Conservation (phyloP, 192 early-diverging fungal genomes). For the Umbelopsis sp. region DNA sequence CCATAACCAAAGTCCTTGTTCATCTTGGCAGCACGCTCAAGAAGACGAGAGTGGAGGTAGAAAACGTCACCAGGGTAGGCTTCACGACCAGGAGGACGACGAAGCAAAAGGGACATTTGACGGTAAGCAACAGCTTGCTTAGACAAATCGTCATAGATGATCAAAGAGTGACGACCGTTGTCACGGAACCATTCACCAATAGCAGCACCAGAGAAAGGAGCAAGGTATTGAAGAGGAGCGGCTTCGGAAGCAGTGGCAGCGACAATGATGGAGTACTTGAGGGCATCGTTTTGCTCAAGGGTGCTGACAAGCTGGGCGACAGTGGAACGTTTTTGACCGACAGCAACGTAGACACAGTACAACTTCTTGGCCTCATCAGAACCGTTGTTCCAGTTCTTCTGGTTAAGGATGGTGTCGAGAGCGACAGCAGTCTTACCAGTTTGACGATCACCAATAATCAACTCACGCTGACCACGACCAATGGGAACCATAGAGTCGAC, state of each 20-base stretch:
- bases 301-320: conserved; percentile 99
- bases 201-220: conserved; percentile 97
- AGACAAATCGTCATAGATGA: conserved; percentile 99
- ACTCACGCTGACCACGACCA: conserved; percentile 99
- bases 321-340: conserved; percentile 99
- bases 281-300: conserved; percentile 95
- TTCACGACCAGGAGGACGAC: conserved; percentile 99
- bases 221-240: conserved; percentile 97
- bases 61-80: conserved; percentile 99
- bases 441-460: conserved; percentile 99
- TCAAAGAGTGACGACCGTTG: conserved; percentile 96
- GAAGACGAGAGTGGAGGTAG: conserved; percentile 98
- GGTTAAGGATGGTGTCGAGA: conserved; percentile 98
- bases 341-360: conserved; percentile 99
- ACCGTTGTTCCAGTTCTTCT: conserved; percentile 97
- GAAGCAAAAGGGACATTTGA: conserved; percentile 98
- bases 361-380: conserved; percentile 97
- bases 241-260: conserved; percentile 99
- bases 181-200: conserved; percentile 99
- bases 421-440: conserved; percentile 99
- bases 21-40: conserved; percentile 99
- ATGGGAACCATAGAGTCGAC: conserved; percentile 99
- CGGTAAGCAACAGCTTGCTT: conserved; percentile 99
- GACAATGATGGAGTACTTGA: conserved; percentile 98
- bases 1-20: conserved; percentile 92